Base-by-base conservation (phyloP, 306 rosid species). In the Prunus dulcis region DNA sequence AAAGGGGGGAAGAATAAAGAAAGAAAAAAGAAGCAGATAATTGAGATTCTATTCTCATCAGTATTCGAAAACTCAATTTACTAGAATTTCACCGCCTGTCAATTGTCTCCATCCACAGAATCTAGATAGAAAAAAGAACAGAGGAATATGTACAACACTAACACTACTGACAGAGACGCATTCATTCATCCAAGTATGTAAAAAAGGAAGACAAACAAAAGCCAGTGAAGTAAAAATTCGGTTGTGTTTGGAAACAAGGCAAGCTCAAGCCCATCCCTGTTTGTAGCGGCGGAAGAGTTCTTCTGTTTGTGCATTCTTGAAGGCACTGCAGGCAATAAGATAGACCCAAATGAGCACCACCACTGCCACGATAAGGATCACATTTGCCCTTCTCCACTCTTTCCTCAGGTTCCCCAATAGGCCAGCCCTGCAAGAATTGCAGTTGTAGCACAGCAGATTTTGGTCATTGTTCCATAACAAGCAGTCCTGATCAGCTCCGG, bases 401-500 rank as follows among this genome's bases (percentile, higher is more conserved):
- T 78, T 53, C 76, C 97, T 84, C 11, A 95, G 89, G 85, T 89
- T 95, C 15, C 99, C 99, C 65, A 95, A 25, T 10, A 92, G 81
- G 51, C 99, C 99, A 69, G 97, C 99, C 78, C 89, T 92, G 86
- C 99, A 95, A 0, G 99, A 87, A 77, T 88, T 80, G 79, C 99
- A 95, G 78, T 88, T 87, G 83, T 92, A 95, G 84, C 99, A 95
- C 27, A 92, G 79, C 34, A 85, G 87, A 76, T 52, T 89, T 43
- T 84, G 99, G 81, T 95, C 99, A 80, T 92, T 95, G 91, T 74
- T 89, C 99, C 99, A 95, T 53, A 87, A 15, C 30, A 66, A 75
- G 85, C 99, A 92, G 84, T 95, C 99, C 19, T 83, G 89, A 69
- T 91, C 97, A 4, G 79, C 93, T 88, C 73, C 77, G 2, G 87